A percentile compares a stretch with the other conserved stretches of the same genome.
Conservation (phyloP, 345 rosid species). For the Erysimum cheiranthoides region DNA sequence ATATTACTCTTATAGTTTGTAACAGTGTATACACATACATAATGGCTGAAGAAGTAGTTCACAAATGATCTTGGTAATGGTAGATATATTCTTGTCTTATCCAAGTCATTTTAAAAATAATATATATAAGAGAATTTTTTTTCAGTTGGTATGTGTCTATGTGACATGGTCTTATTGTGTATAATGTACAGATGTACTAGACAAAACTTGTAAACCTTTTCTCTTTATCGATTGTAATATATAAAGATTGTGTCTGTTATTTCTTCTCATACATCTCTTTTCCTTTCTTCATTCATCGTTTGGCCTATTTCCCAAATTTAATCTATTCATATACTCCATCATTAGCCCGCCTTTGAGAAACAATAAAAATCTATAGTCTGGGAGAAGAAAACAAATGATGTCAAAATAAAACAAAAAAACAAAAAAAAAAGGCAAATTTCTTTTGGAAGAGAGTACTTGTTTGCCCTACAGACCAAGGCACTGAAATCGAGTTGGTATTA, state of each 20-base stretch:
- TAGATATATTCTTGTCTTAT: background rate
- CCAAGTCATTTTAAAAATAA: too few species aligned
- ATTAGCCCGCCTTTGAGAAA: background rate
- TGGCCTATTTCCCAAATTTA: background rate
- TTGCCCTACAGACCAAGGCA: conserved; percentile 48
- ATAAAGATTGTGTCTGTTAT: background rate
- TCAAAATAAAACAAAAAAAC: background rate
- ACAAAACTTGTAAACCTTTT: background rate
- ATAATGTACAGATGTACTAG: too few species aligned
- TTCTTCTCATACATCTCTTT: background rate
- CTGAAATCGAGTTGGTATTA: conserved; percentile 47
- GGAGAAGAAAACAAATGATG: background rate
- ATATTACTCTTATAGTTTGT: background rate
- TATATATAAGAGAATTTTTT: too few species aligned
- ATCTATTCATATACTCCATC: conserved; percentile 10
- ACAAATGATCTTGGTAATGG: background rate
- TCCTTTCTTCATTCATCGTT: background rate
- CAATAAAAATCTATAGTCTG: background rate
- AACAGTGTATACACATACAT: too few species aligned
- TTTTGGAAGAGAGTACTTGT: conserved; percentile 38
- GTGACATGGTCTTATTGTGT: background rate
- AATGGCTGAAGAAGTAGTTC: background rate
- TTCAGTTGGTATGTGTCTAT: background rate
- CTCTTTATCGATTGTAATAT: background rate
- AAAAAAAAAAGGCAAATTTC: conserved; percentile 18